phyloP scores from a whole-genome alignment of 495 filamentous ascomycete species.

The Chaetomium tenue region DNA sequence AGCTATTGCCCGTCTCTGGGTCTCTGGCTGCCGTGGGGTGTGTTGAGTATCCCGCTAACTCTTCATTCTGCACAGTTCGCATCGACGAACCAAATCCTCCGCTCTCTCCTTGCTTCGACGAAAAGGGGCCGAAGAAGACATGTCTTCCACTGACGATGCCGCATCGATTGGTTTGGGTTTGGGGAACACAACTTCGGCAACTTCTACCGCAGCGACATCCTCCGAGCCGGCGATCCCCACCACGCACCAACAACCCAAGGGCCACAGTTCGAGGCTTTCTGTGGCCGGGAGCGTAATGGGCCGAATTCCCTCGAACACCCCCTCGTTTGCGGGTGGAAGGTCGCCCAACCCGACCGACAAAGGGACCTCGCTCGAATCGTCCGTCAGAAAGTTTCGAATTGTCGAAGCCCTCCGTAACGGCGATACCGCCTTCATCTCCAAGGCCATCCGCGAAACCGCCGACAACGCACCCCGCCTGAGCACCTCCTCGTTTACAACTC shows the following conservation, averaged over 20 bases:
- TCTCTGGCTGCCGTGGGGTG: background rate
- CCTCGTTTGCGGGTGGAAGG: conserved; percentile 34
- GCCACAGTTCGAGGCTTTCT: conserved; percentile 47
- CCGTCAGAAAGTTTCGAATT: conserved; percentile 86
- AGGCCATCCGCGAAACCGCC: conserved; percentile 71
- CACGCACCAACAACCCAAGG: conserved; percentile 37
- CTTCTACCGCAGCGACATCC: conserved; percentile 36
- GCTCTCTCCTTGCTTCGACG: conserved; percentile 51
- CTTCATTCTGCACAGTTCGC: conserved; percentile 34
- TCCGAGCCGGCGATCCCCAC: conserved; percentile 38
- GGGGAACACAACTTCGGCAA: conserved; percentile 35
- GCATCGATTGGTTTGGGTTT: conserved; percentile 28
- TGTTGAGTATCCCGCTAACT: conserved; percentile 17
- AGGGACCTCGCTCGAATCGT: conserved; percentile 77
- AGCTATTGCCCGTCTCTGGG: background rate
- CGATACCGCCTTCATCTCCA: conserved; percentile 85
- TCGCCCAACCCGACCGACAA: conserved; percentile 36
- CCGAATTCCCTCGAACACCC: conserved; percentile 37
- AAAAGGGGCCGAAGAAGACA: conserved; percentile 48
- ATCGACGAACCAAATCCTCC: conserved; percentile 55
- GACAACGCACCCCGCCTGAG: conserved; percentile 51
- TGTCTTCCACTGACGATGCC: conserved; percentile 40
- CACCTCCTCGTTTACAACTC: conserved; percentile 52
- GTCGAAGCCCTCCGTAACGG: conserved; percentile 90
- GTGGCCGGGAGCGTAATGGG: conserved; percentile 36